phyloP scores from a whole-genome alignment of 2,329 filamentous ascomycete species.

The Lecanicillium sp. region DNA sequence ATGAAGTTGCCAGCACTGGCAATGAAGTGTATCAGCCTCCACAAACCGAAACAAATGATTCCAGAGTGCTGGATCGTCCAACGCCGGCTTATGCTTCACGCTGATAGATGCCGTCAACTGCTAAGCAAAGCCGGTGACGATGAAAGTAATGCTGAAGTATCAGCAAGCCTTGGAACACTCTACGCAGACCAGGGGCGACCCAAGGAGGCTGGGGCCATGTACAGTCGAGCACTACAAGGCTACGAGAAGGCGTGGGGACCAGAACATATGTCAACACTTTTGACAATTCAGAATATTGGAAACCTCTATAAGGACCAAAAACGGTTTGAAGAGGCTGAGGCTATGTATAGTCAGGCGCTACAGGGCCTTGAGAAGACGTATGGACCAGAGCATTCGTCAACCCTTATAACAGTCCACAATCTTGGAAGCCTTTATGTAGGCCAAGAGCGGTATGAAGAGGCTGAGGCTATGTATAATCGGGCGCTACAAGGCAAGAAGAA shows the following conservation, averaged over 20 bases:
- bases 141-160: not conserved
- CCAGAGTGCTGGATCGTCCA: slow-evolving; percentile 12
- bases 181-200: slow-evolving; percentile 11
- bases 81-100: slow-evolving; percentile 15
- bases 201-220: slow-evolving; percentile 19
- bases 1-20: slow-evolving; percentile 4
- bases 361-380: slow-evolving; percentile 16
- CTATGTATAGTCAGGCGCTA: slow-evolving; percentile 21
- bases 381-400: slow-evolving; percentile 12
- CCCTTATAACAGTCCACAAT: slow-evolving; percentile 15
- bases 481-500: slow-evolving; percentile 19
- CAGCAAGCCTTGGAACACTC: slow-evolving; percentile 19
- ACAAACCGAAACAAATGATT: slow-evolving; percentile 7
- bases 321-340: slow-evolving; percentile 13
- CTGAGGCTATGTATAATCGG: slow-evolving; percentile 21
- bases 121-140: not conserved
- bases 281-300: slow-evolving; percentile 19
- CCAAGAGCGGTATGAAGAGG: slow-evolving; percentile 16
- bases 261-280: slow-evolving; percentile 13
- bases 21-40: slow-evolving; percentile 7
- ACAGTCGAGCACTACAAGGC: slow-evolving; percentile 19
- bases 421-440: not conserved
- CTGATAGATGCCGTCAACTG: slow-evolving; percentile 10
- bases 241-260: slow-evolving; percentile 15
- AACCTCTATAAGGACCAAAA: slow-evolving; percentile 14